Base-by-base conservation (phyloP, 257 asterid species). In the Solanum sejunctum region DNA sequence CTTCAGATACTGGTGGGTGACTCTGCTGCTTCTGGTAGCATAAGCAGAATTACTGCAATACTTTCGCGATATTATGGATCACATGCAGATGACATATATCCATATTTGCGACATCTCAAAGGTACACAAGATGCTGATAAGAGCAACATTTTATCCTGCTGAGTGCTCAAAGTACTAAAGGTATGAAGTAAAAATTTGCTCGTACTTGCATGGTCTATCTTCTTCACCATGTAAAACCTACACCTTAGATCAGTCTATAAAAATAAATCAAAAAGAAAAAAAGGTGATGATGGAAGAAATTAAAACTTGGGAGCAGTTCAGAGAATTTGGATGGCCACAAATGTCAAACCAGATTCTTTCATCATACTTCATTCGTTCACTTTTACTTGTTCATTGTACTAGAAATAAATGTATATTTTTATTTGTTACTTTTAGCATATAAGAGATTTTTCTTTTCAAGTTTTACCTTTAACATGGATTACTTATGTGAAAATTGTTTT, bases 1-100 rank as follows among this genome's bases (percentile, higher is more conserved):
- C 87, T 96, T 83, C 97, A 88, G 92, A 84, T 86, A 32, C 90
- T 90, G n/a, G 61, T 87, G 82, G 91, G 93, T n/a, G 85, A 81
- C 28, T 21, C 82, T 77, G 77, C 85, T 72, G 88, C 91, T 84
- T 83, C 87, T 1, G 90, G 84, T 60, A 84, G 72, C 91, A 82
- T 84, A 11, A 84, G 70, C 61, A 89, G 89, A 75, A 82, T 90
- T 43, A 58, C 81, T 20, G 84, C 90, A 47, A 92, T 93, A 85
- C 91, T 94, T 87, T 86, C 87, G 10, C 91, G 89, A 47, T 88
- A 93, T 83, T 96, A 93, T 86, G 99, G 99, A 64, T 83, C 92
- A 7, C 95, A 94, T 85, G 89, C 91, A 36, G 90, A 90, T 88
- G 84, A 85, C 84, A 32, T 94, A 83, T 87, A 93, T 79, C 97